A percentile compares a stretch with the other conserved stretches of the same genome.
Evolutionary conservation across 2,329 filamentous ascomycete species (phyloP).

Genomic region (Chaetomium sp.): DNA sequence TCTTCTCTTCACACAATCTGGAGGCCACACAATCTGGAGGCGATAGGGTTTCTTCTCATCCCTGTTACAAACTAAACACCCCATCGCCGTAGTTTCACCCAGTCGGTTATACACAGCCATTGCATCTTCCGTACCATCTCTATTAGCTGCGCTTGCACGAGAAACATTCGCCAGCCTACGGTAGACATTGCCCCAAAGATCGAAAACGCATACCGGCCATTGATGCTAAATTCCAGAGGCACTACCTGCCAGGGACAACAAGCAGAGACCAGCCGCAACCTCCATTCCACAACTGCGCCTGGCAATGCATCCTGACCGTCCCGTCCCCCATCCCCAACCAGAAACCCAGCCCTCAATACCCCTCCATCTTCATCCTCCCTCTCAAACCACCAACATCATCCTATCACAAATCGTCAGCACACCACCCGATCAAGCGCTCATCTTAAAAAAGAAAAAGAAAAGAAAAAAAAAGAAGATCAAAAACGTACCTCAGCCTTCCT

Average conservation of each 20-base stretch:
- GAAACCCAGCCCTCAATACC: conserved; percentile 5
- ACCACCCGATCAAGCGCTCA: neutral
- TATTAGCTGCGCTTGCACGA: neutral
- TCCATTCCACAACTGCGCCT: neutral
- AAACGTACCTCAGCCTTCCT: conserved; percentile 69
- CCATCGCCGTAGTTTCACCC: neutral
- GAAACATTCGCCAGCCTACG: neutral
- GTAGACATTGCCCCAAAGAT: neutral
- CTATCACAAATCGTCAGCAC: conserved; percentile 1
- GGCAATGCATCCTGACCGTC: conserved; percentile 1
- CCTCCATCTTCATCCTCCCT: conserved; percentile 29
- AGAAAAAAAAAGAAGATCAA: conserved; percentile 1
- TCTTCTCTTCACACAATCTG: neutral
- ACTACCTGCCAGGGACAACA: neutral
- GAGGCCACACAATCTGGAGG: too few relatives aligned
- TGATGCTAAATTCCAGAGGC: neutral
- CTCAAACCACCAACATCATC: conserved; percentile 25
- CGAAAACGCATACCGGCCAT: neutral
- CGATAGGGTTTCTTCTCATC: neutral
- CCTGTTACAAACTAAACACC: neutral
- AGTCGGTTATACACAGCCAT: neutral
- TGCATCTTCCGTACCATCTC: neutral
- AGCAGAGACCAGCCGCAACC: neutral
- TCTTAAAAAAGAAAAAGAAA: neutral
- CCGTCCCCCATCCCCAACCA: neutral